A percentile compares a stretch with the other conserved stretches of the same genome.
Evolutionary conservation across 1,284 basidiomycete species (phyloP).

Genomic region (Peniophora sp.): DNA sequence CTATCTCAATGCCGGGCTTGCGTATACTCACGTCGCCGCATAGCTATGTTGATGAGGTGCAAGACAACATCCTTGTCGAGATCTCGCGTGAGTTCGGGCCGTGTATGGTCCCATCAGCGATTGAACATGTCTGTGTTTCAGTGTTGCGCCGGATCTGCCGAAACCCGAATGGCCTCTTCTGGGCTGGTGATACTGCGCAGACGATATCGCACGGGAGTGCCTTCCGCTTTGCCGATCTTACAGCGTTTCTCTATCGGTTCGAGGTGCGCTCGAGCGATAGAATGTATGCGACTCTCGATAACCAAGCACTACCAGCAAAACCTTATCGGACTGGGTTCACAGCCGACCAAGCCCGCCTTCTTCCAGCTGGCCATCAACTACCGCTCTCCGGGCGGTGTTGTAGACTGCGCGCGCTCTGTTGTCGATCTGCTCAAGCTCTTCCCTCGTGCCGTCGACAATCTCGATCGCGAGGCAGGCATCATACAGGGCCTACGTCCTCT

Average conservation of each 20-base stretch:
- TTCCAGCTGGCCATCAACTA: neutral
- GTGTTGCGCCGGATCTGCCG: constrained; percentile 45
- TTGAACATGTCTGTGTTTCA: neutral
- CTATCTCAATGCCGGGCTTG: neutral
- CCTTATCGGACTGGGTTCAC: no score
- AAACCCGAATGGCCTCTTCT: constrained; percentile 54
- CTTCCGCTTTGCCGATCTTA: constrained; percentile 56
- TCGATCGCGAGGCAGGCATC: neutral
- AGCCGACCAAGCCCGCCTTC: no score
- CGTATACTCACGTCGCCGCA: neutral
- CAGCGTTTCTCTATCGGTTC: constrained; percentile 43
- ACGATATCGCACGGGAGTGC: constrained; percentile 59
- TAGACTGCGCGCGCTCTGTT: neutral
- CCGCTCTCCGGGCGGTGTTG: neutral
- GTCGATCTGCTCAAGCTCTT: neutral
- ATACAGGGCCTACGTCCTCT: neutral
- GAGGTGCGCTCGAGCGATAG: constrained; percentile 31
- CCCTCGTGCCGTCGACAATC: neutral
- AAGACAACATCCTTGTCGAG: constrained; percentile 60
- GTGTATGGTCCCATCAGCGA: constrained; percentile 23
- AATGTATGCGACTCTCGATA: neutral
- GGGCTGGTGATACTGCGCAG: constrained; percentile 66
- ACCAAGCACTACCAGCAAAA: no score
- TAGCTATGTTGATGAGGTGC: constrained; percentile 59
- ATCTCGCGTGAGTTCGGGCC: no score